Evolutionary conservation across 768 basidiomycete genomes (phyloP).

Genomic region (Cystobasidium tubakii): DNA sequence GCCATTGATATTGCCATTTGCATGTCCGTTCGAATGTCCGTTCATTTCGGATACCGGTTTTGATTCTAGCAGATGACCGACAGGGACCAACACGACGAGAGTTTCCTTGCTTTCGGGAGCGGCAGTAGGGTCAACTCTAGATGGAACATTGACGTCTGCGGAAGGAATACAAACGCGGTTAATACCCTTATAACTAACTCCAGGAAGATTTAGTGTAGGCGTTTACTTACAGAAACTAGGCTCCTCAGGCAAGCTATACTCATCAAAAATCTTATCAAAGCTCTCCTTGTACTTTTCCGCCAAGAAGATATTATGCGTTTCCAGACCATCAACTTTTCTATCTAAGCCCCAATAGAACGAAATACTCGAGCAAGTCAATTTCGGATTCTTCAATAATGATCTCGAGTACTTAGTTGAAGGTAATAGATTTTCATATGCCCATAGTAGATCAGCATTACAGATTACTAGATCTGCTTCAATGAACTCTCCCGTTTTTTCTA

Average conservation of each 20-base stretch:
- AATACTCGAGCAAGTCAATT: slow-evolving; percentile 51
- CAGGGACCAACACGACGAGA: slow-evolving; percentile 51
- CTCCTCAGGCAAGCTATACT: slow-evolving; percentile 51
- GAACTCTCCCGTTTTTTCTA: slow-evolving; percentile 46
- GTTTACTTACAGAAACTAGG: slow-evolving; percentile 50
- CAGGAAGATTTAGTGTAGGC: too few species aligned
- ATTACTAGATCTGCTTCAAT: slow-evolving; percentile 50
- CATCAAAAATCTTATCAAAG: slow-evolving; percentile 53
- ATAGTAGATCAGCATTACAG: slow-evolving; percentile 53
- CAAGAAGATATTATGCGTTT: slow-evolving; percentile 53
- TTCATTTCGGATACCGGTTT: slow-evolving; percentile 29
- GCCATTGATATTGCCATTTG: slow-evolving; percentile 32
- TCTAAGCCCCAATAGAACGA: slow-evolving; percentile 54
- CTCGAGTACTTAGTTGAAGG: slow-evolving; percentile 41
- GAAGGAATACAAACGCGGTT: too few species aligned
- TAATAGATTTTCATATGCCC: slow-evolving; percentile 51
- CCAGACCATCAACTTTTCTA: slow-evolving; percentile 47
- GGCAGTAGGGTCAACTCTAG: slow-evolving; percentile 50
- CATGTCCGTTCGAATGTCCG: slow-evolving; percentile 30
- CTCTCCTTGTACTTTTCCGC: slow-evolving; percentile 53
- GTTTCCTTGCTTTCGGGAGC: slow-evolving; percentile 52
- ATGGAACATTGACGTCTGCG: slow-evolving; percentile 52
- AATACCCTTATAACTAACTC: too few species aligned
- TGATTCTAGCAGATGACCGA: slow-evolving; percentile 48
- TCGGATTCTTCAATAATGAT: slow-evolving; percentile 38